Conservation (phyloP, 768 basidiomycete species). For the Termitomyces sp. region DNA sequence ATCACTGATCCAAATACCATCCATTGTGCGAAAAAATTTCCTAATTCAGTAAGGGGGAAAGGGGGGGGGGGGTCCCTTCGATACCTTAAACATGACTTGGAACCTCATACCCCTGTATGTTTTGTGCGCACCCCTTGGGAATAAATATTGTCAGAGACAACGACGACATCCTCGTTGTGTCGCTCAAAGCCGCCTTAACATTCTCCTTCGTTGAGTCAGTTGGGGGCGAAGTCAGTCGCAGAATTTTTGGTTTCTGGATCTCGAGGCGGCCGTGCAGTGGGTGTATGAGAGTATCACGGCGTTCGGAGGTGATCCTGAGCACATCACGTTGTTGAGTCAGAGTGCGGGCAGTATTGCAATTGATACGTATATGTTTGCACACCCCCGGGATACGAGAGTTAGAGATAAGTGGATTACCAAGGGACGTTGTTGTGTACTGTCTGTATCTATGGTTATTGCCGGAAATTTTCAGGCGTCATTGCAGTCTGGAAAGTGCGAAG, state of each 20-base stretch:
- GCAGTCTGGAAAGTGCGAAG: neutral
- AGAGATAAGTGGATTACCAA: neutral
- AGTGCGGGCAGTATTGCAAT: conserved; percentile 29
- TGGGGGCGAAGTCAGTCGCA: conserved; percentile 22
- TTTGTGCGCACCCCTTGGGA: no score
- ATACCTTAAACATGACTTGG: no score
- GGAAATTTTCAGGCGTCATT: conserved; percentile 19
- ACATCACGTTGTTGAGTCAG: conserved; percentile 32
- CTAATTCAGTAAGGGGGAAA: no score
- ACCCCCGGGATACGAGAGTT: conserved; percentile 21
- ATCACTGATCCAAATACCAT: no score
- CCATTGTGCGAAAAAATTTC: no score
- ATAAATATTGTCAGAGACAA: conserved; percentile 28
- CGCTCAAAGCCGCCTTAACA: conserved; percentile 25
- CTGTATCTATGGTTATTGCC: neutral
- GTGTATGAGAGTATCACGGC: conserved; percentile 39
- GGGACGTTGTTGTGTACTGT: conserved; percentile 21
- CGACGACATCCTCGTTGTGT: conserved; percentile 25
- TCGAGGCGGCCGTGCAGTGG: conserved; percentile 39
- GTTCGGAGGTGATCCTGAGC: conserved; percentile 37
- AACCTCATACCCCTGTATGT: no score
- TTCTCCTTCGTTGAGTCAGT: conserved; percentile 31
- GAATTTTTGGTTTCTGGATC: conserved; percentile 35
- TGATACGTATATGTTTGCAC: conserved; percentile 23
- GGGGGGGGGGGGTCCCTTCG: no score